Conservation (phyloP, 257 asterid genomes). For the Jacaranda copaia region DNA sequence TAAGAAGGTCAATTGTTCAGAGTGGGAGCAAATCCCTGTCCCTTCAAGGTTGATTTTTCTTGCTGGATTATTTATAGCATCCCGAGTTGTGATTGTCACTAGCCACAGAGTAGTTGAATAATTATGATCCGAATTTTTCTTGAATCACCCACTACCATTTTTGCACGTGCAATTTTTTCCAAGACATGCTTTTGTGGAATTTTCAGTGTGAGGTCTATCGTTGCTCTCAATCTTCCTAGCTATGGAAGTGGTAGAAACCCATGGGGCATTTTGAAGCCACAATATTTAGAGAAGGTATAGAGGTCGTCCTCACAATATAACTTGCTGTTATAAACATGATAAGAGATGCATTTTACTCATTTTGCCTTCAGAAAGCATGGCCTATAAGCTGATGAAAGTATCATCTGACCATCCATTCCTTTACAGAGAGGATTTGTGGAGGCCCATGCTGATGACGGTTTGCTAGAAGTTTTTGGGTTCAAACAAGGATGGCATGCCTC, state of each 20-base stretch:
- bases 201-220: constrained; percentile 91
- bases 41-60: constrained; percentile 79
- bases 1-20: constrained; percentile 82
- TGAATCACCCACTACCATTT: constrained; percentile 10
- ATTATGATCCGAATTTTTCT: neutral
- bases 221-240: constrained; percentile 96
- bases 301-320: constrained; percentile 4
- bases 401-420: constrained; percentile 9
- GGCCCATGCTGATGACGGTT: constrained; percentile 94
- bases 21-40: constrained; percentile 85
- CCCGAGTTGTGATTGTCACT: neutral
- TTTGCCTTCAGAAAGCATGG: neutral
- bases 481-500: constrained; percentile 99
- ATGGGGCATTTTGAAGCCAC: constrained; percentile 94
- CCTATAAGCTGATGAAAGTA: constrained; percentile 1
- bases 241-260: constrained; percentile 99
- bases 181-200: constrained; percentile 14
- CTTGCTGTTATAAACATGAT: neutral
- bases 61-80: constrained; percentile 13
- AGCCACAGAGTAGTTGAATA: neutral
- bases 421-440: constrained; percentile 87
- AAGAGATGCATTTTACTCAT: neutral
- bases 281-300: constrained; percentile 87
- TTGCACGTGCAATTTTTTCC: neutral
- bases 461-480: constrained; percentile 82